phyloP scores from a whole-genome alignment of 805 yeast species.

The Priceomyces carsonii region DNA sequence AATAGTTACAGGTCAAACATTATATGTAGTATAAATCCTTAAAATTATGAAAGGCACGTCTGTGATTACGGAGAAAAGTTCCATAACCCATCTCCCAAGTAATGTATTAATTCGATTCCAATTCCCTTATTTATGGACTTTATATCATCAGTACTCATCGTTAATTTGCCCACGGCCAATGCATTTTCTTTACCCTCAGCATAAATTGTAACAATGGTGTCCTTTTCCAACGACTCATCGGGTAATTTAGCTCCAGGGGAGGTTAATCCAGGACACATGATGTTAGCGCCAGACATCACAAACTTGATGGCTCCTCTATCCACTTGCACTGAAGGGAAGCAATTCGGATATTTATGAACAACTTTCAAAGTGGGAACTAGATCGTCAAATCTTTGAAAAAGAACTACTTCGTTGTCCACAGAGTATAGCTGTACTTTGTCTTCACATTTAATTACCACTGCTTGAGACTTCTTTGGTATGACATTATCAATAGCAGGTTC shows the following conservation, averaged over 20 bases:
- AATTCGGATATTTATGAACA: constrained; percentile 79
- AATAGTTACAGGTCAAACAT: constrained; percentile 7
- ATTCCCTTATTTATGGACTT: constrained; percentile 80
- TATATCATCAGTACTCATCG: constrained; percentile 89
- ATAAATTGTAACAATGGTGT: constrained; percentile 72
- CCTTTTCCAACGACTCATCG: constrained; percentile 65
- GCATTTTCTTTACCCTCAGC: constrained; percentile 95
- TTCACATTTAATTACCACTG: constrained; percentile 80
- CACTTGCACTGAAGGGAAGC: constrained; percentile 84
- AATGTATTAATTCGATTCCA: constrained; percentile 82
- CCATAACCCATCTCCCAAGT: constrained; percentile 91
- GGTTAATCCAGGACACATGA: constrained; percentile 95
- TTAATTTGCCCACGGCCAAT: constrained; percentile 83
- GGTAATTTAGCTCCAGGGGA: constrained; percentile 84
- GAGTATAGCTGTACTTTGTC: constrained; percentile 81
- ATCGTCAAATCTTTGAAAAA: constrained; percentile 80
- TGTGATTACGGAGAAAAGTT: constrained; percentile 47
- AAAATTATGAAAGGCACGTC: no score
- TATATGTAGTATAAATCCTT: constrained; percentile 9
- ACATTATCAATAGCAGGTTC: constrained; percentile 78
- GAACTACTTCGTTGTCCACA: constrained; percentile 69
- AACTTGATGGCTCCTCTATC: constrained; percentile 97
- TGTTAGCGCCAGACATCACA: constrained; percentile 92
- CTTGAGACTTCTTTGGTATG: constrained; percentile 86
- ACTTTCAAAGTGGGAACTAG: constrained; percentile 72